phyloP scores from a whole-genome alignment of 2,329 filamentous ascomycete genomes.

The Penicillium expansum region DNA sequence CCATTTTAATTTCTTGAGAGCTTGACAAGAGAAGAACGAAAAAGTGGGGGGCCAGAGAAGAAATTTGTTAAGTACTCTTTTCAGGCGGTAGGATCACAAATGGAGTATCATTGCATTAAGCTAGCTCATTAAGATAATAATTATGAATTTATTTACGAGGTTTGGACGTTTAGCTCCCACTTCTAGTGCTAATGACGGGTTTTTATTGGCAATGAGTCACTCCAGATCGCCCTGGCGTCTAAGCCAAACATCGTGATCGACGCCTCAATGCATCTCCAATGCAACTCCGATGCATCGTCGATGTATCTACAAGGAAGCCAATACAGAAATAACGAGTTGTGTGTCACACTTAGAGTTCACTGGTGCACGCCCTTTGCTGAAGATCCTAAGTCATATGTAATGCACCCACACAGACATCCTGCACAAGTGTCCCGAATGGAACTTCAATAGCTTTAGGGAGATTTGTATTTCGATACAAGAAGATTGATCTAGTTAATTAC shows the following conservation, averaged over 20 bases:
- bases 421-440: neutral
- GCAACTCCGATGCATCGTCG: neutral
- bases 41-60: slow-evolving; percentile 1
- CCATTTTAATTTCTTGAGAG: neutral
- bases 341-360: slow-evolving; percentile 9
- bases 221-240: neutral
- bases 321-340: neutral
- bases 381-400: neutral
- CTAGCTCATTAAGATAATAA: neutral
- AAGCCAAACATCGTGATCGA: slow-evolving; percentile 2
- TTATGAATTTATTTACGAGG: neutral
- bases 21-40: neutral
- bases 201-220: neutral
- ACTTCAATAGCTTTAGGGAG: neutral
- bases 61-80: neutral
- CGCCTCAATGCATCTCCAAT: neutral
- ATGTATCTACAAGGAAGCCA: neutral
- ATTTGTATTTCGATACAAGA: neutral
- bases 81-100: neutral
- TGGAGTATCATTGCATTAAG: neutral
- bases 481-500: neutral
- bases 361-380: neutral
- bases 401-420: neutral
- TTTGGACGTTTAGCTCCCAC: neutral
- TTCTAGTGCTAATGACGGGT: neutral